Conservation (phyloP, 2,329 filamentous ascomycete genomes). For the Chaetomiaceae sp. region DNA sequence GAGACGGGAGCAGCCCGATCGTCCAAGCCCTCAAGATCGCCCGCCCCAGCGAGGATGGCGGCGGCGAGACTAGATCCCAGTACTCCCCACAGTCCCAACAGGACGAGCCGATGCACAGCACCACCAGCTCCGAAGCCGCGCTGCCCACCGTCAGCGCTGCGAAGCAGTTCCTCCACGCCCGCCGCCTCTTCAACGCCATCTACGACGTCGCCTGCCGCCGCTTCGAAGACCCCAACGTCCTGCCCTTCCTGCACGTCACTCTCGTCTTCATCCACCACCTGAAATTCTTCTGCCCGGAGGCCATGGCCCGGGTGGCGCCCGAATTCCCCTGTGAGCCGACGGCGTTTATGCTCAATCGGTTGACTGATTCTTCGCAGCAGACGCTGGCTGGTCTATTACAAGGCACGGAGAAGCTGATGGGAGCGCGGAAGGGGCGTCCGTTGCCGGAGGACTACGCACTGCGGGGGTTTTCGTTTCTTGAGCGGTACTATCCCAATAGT, state of each 20-base stretch:
- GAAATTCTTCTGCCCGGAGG: constrained; percentile 36
- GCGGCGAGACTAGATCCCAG: too few relatives aligned
- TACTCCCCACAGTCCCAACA: constrained; percentile 10
- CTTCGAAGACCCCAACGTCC: constrained; percentile 52
- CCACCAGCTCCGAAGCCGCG: background rate
- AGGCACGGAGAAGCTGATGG: constrained; percentile 41
- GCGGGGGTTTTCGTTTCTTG: constrained; percentile 57
- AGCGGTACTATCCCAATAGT: constrained; percentile 52
- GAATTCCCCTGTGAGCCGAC: constrained; percentile 37
- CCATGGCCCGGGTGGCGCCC: constrained; percentile 41
- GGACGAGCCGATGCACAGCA: constrained; percentile 23
- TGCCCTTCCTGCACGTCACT: constrained; percentile 59
- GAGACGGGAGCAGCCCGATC: constrained; percentile 44
- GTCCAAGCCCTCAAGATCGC: constrained; percentile 38
- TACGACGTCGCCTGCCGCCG: too few relatives aligned
- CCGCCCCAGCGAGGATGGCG: constrained; percentile 29
- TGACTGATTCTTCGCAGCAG: constrained; percentile 6
- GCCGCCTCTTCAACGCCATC: constrained; percentile 41
- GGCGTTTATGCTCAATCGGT: constrained; percentile 36
- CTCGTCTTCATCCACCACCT: constrained; percentile 55
- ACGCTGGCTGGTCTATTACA: constrained; percentile 33
- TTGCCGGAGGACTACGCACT: constrained; percentile 67
- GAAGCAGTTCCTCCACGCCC: constrained; percentile 25
- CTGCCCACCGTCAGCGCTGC: background rate
- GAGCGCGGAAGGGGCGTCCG: constrained; percentile 9